Evolutionary conservation across 106 monocot genomes (phyloP).

Genomic region (Narthecium ossifragum): DNA sequence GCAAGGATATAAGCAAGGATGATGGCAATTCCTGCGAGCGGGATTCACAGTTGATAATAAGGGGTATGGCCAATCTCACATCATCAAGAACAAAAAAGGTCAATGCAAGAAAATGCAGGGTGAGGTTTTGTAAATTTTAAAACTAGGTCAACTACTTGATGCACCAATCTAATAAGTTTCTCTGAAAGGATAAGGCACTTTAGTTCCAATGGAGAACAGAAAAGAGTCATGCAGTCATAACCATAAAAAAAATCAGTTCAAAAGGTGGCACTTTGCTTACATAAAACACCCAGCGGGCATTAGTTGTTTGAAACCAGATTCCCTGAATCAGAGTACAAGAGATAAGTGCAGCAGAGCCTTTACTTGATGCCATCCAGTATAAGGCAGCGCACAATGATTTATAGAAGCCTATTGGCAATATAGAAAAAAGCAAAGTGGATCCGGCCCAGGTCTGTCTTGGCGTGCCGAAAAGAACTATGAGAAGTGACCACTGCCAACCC

Average conservation of each 20-base stretch:
- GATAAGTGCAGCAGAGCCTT: conserved; percentile 5
- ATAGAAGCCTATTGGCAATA: neutral
- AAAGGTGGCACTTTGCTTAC: neutral
- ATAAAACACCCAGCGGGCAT: neutral
- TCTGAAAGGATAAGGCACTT: too few species aligned
- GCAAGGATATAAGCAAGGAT: too few species aligned
- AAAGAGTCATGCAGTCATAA: neutral
- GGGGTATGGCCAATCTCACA: too few species aligned
- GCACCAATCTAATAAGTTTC: neutral
- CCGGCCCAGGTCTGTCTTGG: conserved; percentile 1
- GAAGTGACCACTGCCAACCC: neutral
- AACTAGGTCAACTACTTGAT: neutral
- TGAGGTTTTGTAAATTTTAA: too few species aligned
- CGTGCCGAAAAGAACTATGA: conserved; percentile 3
- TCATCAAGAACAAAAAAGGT: too few species aligned
- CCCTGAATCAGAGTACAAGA: neutral
- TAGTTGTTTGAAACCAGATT: conserved; percentile 7
- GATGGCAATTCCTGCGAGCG: too few species aligned
- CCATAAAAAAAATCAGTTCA: neutral
- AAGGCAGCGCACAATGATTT: neutral
- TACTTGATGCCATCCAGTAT: conserved; percentile 4
- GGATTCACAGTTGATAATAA: too few species aligned
- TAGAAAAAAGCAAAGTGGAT: neutral
- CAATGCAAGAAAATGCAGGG: too few species aligned
- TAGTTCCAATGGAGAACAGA: too few species aligned